These are phyloP conservation scores for Cladochytrium tenue DNA, from an alignment of 371 early-diverging fungal species.

Conservation along the genomic window DNA sequence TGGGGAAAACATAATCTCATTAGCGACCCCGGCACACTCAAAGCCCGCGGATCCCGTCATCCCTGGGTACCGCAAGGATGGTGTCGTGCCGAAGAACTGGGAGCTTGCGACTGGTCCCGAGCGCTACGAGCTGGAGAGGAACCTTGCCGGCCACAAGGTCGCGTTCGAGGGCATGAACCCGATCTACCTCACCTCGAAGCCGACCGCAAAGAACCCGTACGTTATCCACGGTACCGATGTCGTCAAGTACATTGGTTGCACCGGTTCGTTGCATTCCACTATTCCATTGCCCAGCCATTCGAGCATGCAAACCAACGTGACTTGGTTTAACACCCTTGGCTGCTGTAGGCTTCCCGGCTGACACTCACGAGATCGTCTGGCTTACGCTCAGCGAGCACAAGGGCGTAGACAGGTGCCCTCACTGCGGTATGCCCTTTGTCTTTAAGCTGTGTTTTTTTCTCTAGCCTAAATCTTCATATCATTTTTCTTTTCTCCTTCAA, in stretches of 20 bases:
- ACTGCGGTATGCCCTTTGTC: conserved; percentile 74
- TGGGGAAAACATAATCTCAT: no score
- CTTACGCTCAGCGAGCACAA: conserved; percentile 68
- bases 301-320: background rate
- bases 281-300: no score
- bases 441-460: conserved; percentile 5
- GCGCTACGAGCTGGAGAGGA: conserved; percentile 84
- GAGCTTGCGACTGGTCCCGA: conserved; percentile 91
- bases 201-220: conserved; percentile 84
- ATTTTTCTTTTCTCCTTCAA: no score
- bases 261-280: conserved; percentile 63
- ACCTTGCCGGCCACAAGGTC: conserved; percentile 77
- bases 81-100: conserved; percentile 76
- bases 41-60: conserved; percentile 20
- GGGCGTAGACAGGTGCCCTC: conserved; percentile 87
- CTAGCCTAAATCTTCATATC: no score
- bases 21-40: no score
- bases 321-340: conserved; percentile 3
- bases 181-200: conserved; percentile 72
- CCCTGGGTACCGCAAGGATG: conserved; percentile 46
- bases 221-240: conserved; percentile 82
- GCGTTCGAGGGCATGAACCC: conserved; percentile 84
- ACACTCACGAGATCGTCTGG: conserved; percentile 86
- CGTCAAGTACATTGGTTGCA: conserved; percentile 88
- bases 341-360: conserved; percentile 77